Base-by-base conservation (phyloP, 371 early-diverging fungal species). In the Mucor circinelloides region DNA sequence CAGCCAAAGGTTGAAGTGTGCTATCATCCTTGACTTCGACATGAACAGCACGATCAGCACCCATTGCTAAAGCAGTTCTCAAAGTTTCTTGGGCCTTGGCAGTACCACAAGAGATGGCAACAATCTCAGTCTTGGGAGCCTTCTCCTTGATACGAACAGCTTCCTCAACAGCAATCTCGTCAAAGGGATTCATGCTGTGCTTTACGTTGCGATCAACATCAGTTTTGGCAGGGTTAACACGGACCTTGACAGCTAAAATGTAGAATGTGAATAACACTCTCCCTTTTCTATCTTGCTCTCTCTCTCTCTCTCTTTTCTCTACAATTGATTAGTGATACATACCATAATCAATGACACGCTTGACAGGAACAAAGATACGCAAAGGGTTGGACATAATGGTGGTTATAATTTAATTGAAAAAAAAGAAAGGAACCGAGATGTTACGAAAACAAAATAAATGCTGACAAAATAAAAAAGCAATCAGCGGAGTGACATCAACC, bases 181-280 rank as follows among this genome's bases (percentile, higher is more conserved):
- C 98, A 81, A 99, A 98, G 46, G 99, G 99, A 84, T 99, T 99
- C 93, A 98, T 95, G 73, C 95, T 94, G 89, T 98, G 98, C 90
- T 97, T 98, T 60, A 97, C 94, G 74, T 91, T 92, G 32, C 95
- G 95, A 77, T 97, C 99, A 71, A 98, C 96, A 73, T 89, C 94
- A 7, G 93, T 89, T 73, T 93, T 93, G 61, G 93, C 89, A 54
- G 93, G 83, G 75, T 93, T 94, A 50, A 99, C 97, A 67, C 98
- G 94, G 78, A 97, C 92, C 87, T 98, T 99, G 87, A 97, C 98
- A 55, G 97, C 84, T 84, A 69, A 54, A 38, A 42, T 13, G 21
- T 12, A 7, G n/a, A 13, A 38, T 32, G 8, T 58, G 42, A 4
- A 15, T 25, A 28, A 17, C 66, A 23, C 23, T 19, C 36, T 13